Evolutionary conservation across 805 yeast species (phyloP).

Genomic region (Schizosaccharomyces octosporus): DNA sequence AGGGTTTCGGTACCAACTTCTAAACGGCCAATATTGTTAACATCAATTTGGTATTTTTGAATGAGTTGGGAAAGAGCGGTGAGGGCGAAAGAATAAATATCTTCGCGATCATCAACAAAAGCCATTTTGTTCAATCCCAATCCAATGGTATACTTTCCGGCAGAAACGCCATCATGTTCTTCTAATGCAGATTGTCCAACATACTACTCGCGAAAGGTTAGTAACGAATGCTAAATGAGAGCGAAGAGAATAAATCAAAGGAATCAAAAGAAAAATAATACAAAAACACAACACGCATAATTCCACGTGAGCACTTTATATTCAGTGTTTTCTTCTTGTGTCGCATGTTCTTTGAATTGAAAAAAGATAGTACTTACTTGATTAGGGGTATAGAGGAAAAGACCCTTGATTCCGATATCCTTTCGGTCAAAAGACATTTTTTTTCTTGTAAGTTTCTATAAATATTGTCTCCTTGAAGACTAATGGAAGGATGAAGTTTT

Average conservation of each 20-base stretch:
- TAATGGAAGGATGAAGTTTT: no score
- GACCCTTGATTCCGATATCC: constrained; percentile 90
- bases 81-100: constrained; percentile 77
- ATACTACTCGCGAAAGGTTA: constrained; percentile 15
- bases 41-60: constrained; percentile 61
- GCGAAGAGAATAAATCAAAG: background rate
- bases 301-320: no score
- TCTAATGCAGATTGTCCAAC: constrained; percentile 82
- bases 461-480: no score
- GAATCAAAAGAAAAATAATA: no score
- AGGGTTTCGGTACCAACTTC: constrained; percentile 97
- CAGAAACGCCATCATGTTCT: constrained; percentile 55
- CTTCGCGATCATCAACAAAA: constrained; percentile 91
- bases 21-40: constrained; percentile 62
- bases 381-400: constrained; percentile 74
- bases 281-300: no score
- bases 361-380: constrained; percentile 20
- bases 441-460: background rate
- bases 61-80: constrained; percentile 64
- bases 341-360: no score
- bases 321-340: no score
- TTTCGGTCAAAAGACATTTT: constrained; percentile 7
- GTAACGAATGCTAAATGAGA: background rate
- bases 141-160: constrained; percentile 95
- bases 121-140: constrained; percentile 97